Conservation (phyloP, 345 rosid species). For the Triadica sebifera region DNA sequence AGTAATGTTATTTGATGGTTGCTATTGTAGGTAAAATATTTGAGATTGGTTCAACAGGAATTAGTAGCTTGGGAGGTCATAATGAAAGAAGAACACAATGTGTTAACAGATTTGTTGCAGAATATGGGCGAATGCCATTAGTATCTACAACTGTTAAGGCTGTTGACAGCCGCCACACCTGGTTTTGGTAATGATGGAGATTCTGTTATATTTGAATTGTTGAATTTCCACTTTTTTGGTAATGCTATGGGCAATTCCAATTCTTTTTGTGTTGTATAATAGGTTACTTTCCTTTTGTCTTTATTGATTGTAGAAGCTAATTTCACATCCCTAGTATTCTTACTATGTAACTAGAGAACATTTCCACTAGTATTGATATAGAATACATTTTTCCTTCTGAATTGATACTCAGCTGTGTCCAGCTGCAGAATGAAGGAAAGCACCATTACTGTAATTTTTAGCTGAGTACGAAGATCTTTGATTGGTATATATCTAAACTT, state of each 20-base stretch:
- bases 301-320: background rate
- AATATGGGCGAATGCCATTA: slow-evolving; percentile 83
- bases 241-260: slow-evolving; percentile 21
- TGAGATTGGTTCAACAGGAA: slow-evolving; percentile 95
- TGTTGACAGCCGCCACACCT: slow-evolving; percentile 61
- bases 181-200: slow-evolving; percentile 72
- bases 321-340: background rate
- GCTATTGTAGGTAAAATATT: slow-evolving; percentile 65
- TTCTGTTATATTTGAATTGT: slow-evolving; percentile 1
- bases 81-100: slow-evolving; percentile 67
- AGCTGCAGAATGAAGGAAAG: background rate
- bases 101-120: slow-evolving; percentile 70
- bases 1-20: background rate
- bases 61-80: slow-evolving; percentile 94
- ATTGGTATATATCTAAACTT: too few species aligned
- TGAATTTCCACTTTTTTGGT: slow-evolving; percentile 19
- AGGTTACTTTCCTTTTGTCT: slow-evolving; percentile 4
- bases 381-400: background rate
- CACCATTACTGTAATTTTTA: background rate
- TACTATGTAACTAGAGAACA: slow-evolving; percentile 8
- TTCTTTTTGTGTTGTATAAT: slow-evolving; percentile 28
- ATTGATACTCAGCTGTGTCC: background rate
- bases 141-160: slow-evolving; percentile 70
- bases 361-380: background rate
- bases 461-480: too few species aligned